Percentiles rank a stretch among this genome's conserved stretches.
These are phyloP conservation scores for Lathyrus oleraceus DNA, from an alignment of 306 rosid species.

Conservation along the genomic window DNA sequence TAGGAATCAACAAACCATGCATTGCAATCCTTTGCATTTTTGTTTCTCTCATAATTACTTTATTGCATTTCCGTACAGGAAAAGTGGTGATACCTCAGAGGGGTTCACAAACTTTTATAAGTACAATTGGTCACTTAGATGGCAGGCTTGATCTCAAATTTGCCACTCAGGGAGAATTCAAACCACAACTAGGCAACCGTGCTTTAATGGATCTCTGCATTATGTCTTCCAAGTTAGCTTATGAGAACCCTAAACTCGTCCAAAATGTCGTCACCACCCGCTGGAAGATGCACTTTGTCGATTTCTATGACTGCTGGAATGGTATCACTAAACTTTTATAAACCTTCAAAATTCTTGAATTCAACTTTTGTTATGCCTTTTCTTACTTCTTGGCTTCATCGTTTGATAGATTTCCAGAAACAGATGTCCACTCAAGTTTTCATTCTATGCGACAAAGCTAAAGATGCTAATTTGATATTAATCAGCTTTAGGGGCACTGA, in stretches of 20 bases:
- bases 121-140: constrained; percentile 68
- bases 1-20: too few species aligned
- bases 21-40: too few species aligned
- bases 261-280: constrained; percentile 45
- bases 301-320: constrained; percentile 65
- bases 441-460: constrained; percentile 64
- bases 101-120: constrained; percentile 62
- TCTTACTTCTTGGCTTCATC: constrained; percentile 17
- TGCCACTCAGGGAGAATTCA: not conserved
- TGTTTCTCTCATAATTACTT: too few species aligned
- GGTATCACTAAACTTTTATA: constrained; percentile 40
- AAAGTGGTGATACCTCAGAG: constrained; percentile 56
- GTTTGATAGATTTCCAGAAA: constrained; percentile 55
- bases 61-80: constrained; percentile 35
- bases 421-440: constrained; percentile 55
- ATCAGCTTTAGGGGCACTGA: constrained; percentile 82
- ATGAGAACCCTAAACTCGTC: constrained; percentile 62
- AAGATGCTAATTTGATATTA: constrained; percentile 66
- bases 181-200: constrained; percentile 41
- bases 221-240: constrained; percentile 76
- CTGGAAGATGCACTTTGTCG: constrained; percentile 89
- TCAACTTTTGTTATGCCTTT: not conserved
- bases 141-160: constrained; percentile 50
- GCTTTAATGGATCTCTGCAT: constrained; percentile 72
- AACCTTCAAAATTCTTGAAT: not conserved